Conservation (phyloP, 2,329 filamentous ascomycete genomes). For the Ceratocystis cubensis region DNA sequence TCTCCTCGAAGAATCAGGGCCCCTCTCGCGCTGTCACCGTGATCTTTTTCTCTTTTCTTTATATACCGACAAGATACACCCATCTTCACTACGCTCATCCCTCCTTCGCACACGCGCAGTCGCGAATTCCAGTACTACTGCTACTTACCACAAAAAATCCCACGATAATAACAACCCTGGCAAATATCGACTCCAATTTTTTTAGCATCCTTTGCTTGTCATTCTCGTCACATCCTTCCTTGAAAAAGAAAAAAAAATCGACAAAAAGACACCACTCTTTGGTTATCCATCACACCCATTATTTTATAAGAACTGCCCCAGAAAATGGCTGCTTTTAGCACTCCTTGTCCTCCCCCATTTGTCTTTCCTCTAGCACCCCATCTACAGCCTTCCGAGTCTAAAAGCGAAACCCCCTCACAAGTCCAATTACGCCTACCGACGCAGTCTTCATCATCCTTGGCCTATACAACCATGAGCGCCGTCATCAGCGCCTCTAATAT, state of each 20-base stretch:
- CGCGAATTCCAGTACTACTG: neutral
- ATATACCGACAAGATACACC: neutral
- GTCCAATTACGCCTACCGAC: neutral
- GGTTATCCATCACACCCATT: neutral
- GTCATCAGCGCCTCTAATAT: slow-evolving; percentile 13
- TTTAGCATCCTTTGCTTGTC: slow-evolving; percentile 3
- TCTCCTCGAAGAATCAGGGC: neutral
- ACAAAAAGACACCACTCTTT: neutral
- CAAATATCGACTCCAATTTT: slow-evolving; percentile 7
- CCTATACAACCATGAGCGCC: slow-evolving; percentile 9
- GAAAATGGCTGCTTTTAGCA: slow-evolving; percentile 12
- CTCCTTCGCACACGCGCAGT: neutral
- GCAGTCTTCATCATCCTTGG: slow-evolving; percentile 2
- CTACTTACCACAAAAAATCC: neutral
- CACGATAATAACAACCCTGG: slow-evolving; percentile 7
- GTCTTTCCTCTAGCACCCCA: slow-evolving; percentile 2
- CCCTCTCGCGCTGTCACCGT: neutral
- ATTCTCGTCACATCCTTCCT: slow-evolving; percentile 5
- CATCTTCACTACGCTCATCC: neutral
- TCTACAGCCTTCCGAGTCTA: slow-evolving; percentile 2
- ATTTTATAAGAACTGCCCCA: neutral
- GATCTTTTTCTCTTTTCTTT: neutral
- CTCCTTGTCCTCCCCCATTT: slow-evolving; percentile 3
- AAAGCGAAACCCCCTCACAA: slow-evolving; percentile 3
- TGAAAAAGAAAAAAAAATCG: neutral